Base-by-base conservation (phyloP, 2,329 filamentous ascomycete species). In the Talaromyces sp. region DNA sequence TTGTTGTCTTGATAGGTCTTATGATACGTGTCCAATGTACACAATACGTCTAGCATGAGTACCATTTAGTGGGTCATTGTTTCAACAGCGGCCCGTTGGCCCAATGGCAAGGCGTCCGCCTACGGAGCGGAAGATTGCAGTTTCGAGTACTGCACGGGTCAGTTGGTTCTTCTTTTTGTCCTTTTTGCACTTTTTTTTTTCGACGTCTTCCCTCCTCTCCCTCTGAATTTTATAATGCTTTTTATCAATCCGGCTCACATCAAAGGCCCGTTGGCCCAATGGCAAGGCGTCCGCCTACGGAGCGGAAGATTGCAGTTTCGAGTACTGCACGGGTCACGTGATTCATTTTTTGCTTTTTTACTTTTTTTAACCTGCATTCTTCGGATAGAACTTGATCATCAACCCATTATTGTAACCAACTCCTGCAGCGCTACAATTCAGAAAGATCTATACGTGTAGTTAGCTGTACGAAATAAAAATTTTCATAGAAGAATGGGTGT, bases 201-300 rank as follows among this genome's bases (percentile, higher is more conserved):
- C 28, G 25, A 28, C 7, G n/a, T 31, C 5, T 10, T 17, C 17
- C 22, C 3, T 41, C 19, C 7, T 25, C 19, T 9, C 3, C 5
- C 9, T 5, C 15, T 7, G 5, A 10, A 21, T 13, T 35, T 35
- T 4, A 48, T 35, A 9, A 19, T 11, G 11, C 45, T 19, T 48
- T 21, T 6, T 5, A 2, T 1, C 6, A 28, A 7, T 3, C 10
- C 17, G n/a, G 8, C n/a, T 13, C 17, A 21, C n/a, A 48, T 48
- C 45, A 36, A 43, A 15, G 54, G 54, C 46, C 54, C 35, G 54
- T 36, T 58, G 57, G 57, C 57, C 57, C 57, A 58, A 58, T 58
- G 57, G 57, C 57, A 58, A 58, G 57, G 57, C 57, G 57, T 55
- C 51, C 57, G 57, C 57, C 57, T 58, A 58, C 57, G 57, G 57